phyloP scores from a whole-genome alignment of 208 protist genomes.

The Crithidia thermophila region DNA sequence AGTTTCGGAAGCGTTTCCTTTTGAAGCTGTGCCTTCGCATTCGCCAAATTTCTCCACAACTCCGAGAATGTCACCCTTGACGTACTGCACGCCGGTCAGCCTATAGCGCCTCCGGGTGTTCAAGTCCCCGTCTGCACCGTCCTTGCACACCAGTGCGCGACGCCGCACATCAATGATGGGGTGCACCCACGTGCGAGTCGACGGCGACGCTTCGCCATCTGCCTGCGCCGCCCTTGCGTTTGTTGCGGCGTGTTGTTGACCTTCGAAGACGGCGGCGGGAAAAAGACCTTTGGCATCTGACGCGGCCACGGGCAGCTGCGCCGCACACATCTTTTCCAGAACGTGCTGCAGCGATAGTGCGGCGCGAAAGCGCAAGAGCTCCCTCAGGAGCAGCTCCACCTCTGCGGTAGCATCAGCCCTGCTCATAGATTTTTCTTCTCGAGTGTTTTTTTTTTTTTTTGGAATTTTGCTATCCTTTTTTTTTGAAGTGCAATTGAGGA shows the following conservation, averaged over 20 bases:
- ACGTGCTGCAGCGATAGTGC: conserved; percentile 11
- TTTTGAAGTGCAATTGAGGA: too few species aligned
- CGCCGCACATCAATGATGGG: conserved; percentile 46
- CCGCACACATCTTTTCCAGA: conserved; percentile 10
- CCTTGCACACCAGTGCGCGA: conserved; percentile 10
- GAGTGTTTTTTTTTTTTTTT: background rate
- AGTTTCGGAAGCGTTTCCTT: background rate
- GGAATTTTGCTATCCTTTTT: background rate
- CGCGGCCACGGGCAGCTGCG: conserved; percentile 4
- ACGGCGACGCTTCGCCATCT: background rate
- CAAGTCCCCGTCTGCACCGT: background rate
- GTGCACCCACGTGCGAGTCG: conserved; percentile 31
- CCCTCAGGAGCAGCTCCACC: background rate
- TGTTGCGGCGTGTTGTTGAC: conserved; percentile 26
- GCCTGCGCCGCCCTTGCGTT: background rate
- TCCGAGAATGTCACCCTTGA: conserved; percentile 15
- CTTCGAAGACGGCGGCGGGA: conserved; percentile 43
- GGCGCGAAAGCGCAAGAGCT: conserved; percentile 24
- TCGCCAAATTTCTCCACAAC: conserved; percentile 3
- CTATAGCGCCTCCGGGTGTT: background rate
- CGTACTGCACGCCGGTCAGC: conserved; percentile 18
- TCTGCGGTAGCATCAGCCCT: background rate
- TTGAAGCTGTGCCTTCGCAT: background rate
- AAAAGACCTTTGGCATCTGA: conserved; percentile 32
- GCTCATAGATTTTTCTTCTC: background rate